A percentile compares a stretch with the other conserved stretches of the same genome.
These are phyloP conservation scores for Penicillium sp. DNA, from an alignment of 2,329 filamentous ascomycete genomes.

Conservation along the genomic window DNA sequence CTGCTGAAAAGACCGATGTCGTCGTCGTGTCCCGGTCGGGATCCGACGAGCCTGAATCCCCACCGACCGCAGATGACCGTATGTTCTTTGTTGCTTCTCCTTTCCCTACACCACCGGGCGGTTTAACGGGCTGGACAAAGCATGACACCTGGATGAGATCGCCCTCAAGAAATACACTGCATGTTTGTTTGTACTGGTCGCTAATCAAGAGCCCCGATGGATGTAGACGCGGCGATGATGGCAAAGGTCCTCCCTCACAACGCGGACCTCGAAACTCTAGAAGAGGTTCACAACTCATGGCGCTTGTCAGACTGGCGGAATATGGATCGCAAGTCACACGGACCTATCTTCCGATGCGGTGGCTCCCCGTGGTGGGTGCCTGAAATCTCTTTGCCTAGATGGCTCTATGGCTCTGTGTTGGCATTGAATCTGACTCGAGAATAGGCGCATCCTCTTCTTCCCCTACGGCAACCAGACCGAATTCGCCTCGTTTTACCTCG, in stretches of 20 bases:
- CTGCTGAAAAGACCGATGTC: slow-evolving; percentile 61
- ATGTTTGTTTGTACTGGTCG: neutral
- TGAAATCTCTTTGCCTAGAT: slow-evolving; percentile 7
- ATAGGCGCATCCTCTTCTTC: slow-evolving; percentile 89
- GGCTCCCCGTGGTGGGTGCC: slow-evolving; percentile 75
- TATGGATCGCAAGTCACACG: slow-evolving; percentile 76
- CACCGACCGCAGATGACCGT: slow-evolving; percentile 60
- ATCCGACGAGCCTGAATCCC: slow-evolving; percentile 56
- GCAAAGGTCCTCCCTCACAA: slow-evolving; percentile 71
- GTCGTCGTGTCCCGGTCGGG: slow-evolving; percentile 62
- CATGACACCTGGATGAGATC: neutral
- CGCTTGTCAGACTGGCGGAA: slow-evolving; percentile 78
- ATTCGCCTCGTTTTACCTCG: slow-evolving; percentile 90
- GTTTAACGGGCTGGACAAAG: neutral
- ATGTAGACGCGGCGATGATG: slow-evolving; percentile 77
- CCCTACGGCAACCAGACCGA: slow-evolving; percentile 94
- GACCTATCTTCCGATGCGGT: slow-evolving; percentile 81
- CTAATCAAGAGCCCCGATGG: slow-evolving; percentile 2
- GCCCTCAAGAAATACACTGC: neutral
- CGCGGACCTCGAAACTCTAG: slow-evolving; percentile 75
- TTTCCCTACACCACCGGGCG: slow-evolving; percentile 4
- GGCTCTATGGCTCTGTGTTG: neutral
- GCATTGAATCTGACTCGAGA: slow-evolving; percentile 23
- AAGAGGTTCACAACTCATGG: slow-evolving; percentile 79
- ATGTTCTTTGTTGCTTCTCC: slow-evolving; percentile 27